These are phyloP conservation scores for Penicillium silybi DNA, from an alignment of 495 filamentous ascomycete species.

Conservation along the genomic window DNA sequence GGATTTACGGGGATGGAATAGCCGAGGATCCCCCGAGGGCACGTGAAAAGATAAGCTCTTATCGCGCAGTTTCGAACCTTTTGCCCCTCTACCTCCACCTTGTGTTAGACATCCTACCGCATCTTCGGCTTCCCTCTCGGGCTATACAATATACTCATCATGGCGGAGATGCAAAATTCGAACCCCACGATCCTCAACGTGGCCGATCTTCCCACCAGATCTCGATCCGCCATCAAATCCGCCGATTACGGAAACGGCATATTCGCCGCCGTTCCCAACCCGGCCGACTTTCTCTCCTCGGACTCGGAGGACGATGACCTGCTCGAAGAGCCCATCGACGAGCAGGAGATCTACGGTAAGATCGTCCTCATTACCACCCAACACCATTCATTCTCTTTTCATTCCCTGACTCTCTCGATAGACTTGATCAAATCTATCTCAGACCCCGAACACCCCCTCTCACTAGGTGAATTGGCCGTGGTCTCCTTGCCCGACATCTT, in stretches of 20 bases:
- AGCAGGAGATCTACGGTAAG: conserved; percentile 93
- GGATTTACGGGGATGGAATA: background rate
- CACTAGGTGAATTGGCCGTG: conserved; percentile 85
- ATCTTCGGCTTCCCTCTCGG: no score
- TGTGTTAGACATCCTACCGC: background rate
- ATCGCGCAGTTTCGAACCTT: background rate
- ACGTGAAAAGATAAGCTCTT: conserved; percentile 7
- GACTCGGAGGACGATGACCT: conserved; percentile 60
- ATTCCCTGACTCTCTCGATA: conserved; percentile 29
- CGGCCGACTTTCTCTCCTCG: conserved; percentile 32
- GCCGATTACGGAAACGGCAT: conserved; percentile 37
- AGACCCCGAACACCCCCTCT: conserved; percentile 93
- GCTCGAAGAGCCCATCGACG: conserved; percentile 78
- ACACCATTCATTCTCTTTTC: background rate
- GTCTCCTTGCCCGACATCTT: conserved; percentile 90
- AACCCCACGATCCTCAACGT: conserved; percentile 91
- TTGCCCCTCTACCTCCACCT: conserved; percentile 9
- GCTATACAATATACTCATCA: conserved; percentile 11
- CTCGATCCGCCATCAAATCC: conserved; percentile 44
- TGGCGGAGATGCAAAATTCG: conserved; percentile 69
- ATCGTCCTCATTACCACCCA: background rate
- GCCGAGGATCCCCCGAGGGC: conserved; percentile 5
- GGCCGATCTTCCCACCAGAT: conserved; percentile 84
- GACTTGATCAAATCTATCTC: conserved; percentile 92
- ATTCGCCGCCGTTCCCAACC: conserved; percentile 34